Conservation (phyloP, 148 eudicot genomes). For the Camellia granthamiana region DNA sequence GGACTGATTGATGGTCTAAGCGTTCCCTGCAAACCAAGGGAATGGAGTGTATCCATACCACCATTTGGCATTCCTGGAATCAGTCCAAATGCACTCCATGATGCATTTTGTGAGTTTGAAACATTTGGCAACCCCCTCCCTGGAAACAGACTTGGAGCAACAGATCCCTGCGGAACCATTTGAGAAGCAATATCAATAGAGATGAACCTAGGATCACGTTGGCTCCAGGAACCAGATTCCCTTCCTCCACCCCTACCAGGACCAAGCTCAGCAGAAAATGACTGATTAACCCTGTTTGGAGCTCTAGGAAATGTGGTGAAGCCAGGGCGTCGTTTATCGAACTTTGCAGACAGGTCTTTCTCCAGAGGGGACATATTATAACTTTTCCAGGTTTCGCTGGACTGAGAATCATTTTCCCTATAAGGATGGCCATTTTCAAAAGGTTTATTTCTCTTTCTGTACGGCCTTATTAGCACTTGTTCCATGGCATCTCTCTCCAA, state of each 20-base stretch:
- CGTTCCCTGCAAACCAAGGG: conserved; percentile 69
- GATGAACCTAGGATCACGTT: conserved; percentile 57
- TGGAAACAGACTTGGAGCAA: conserved; percentile 52
- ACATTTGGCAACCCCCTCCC: conserved; percentile 69
- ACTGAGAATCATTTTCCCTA: conserved; percentile 50
- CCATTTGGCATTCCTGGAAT: conserved; percentile 76
- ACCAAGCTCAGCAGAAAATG: conserved; percentile 50
- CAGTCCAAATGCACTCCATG: conserved; percentile 81
- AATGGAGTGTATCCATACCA: conserved; percentile 64
- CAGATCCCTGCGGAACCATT: conserved; percentile 46
- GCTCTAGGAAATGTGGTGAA: conserved; percentile 37
- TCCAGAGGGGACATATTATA: conserved; percentile 29
- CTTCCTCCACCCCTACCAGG: conserved; percentile 73
- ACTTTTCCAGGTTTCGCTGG: conserved; percentile 38
- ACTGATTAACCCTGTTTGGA: conserved; percentile 36
- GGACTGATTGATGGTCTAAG: conserved; percentile 62
- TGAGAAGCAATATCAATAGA: conserved; percentile 59
- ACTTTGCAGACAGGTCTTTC: conserved; percentile 47
- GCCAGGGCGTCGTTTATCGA: conserved; percentile 56
- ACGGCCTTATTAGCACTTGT: conserved; percentile 56
- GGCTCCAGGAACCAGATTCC: conserved; percentile 51
- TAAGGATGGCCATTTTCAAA: conserved; percentile 65
- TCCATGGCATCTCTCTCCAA: conserved; percentile 57
- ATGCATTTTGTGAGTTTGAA: conserved; percentile 51
- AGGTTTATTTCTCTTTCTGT: conserved; percentile 66